These are phyloP conservation scores for Trametes hirsuta DNA, from an alignment of 1,284 basidiomycete genomes.

Conservation along the genomic window DNA sequence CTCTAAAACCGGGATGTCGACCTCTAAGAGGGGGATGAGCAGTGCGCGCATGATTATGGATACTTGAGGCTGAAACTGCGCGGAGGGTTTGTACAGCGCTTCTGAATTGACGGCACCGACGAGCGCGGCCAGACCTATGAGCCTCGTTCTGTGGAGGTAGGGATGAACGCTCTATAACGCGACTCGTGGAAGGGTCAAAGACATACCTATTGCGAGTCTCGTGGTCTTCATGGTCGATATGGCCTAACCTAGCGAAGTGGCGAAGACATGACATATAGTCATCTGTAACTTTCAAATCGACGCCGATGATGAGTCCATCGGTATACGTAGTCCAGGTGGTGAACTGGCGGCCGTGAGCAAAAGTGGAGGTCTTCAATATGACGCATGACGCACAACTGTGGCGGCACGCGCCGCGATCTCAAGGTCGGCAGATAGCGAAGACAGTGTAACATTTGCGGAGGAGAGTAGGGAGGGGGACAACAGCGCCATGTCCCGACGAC, in stretches of 20 bases:
- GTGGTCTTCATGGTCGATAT: constrained; percentile 51
- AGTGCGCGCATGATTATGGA: constrained; percentile 77
- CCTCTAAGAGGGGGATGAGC: constrained; percentile 70
- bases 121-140: constrained; percentile 86
- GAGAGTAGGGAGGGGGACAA: constrained; percentile 81
- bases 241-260: constrained; percentile 70
- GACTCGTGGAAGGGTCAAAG: background rate
- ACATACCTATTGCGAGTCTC: constrained; percentile 71
- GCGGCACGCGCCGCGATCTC: constrained; percentile 87
- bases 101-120: constrained; percentile 86
- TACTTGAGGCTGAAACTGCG: constrained; percentile 77
- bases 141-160: constrained; percentile 62
- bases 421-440: constrained; percentile 70
- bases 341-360: constrained; percentile 55
- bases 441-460: constrained; percentile 72
- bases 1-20: constrained; percentile 63
- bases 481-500: constrained; percentile 83
- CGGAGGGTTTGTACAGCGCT: constrained; percentile 77
- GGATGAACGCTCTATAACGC: background rate
- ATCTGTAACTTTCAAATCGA: constrained; percentile 71
- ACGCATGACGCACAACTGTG: constrained; percentile 63
- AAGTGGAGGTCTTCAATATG: background rate
- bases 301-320: constrained; percentile 80
- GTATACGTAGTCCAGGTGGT: constrained; percentile 93
- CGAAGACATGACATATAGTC: constrained; percentile 74